Evolutionary conservation across 129 eudicot genomes (phyloP).

Genomic region (Escallonia herrerae): DNA sequence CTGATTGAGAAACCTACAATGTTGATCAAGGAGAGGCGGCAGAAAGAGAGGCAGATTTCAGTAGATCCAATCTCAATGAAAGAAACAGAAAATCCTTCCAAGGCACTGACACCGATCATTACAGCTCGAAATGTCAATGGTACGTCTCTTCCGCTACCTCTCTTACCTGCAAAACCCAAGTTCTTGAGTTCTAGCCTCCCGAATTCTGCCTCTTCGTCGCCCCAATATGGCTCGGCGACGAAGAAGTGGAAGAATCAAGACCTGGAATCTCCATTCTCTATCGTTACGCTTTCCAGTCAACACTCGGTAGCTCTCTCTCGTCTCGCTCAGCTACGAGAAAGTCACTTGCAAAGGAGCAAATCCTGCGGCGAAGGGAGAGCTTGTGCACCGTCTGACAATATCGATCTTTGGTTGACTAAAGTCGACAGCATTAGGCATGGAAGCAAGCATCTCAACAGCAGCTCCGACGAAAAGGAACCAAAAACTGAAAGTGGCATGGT

Average conservation of each 20-base stretch:
- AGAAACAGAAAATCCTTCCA: slow-evolving; percentile 16
- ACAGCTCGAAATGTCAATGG: slow-evolving; percentile 8
- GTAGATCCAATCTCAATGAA: slow-evolving; percentile 72
- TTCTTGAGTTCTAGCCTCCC: slow-evolving; percentile 74
- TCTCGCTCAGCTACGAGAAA: slow-evolving; percentile 48
- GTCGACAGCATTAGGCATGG: slow-evolving; percentile 10
- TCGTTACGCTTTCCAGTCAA: slow-evolving; percentile 20
- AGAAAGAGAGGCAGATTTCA: slow-evolving; percentile 54
- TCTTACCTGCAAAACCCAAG: slow-evolving; percentile 37
- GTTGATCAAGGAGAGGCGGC: slow-evolving; percentile 20
- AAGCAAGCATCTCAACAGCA: slow-evolving; percentile 9
- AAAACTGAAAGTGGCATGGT: not conserved
- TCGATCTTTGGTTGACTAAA: slow-evolving; percentile 49
- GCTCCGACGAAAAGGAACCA: not conserved
- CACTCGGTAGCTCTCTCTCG: slow-evolving; percentile 57
- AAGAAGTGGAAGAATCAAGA: slow-evolving; percentile 16
- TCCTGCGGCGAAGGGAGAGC: slow-evolving; percentile 70
- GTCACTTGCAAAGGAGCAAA: slow-evolving; percentile 58
- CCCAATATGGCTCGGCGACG: slow-evolving; percentile 20
- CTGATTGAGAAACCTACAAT: slow-evolving; percentile 11
- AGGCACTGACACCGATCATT: not conserved
- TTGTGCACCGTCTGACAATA: slow-evolving; percentile 42
- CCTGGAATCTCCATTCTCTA: slow-evolving; percentile 6
- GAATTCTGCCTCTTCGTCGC: slow-evolving; percentile 56
- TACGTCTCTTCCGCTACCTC: slow-evolving; percentile 9